Conservation (phyloP, 768 basidiomycete genomes). For the Psilocybe subaeruginosa region DNA sequence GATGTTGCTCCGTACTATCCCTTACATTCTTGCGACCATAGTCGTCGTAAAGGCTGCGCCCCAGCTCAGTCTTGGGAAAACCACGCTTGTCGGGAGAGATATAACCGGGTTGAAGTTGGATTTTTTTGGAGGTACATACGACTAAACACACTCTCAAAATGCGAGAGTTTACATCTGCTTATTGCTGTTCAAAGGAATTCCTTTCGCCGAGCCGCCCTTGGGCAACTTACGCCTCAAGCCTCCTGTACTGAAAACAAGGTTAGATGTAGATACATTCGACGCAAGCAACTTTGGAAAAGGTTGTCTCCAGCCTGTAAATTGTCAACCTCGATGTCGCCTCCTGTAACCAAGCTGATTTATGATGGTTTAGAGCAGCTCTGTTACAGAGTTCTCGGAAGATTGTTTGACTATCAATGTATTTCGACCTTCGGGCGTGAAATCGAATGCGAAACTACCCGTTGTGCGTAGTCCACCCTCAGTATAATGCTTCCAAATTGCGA, state of each 20-base stretch:
- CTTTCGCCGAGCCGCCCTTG: slow-evolving; percentile 56
- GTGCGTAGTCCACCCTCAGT: slow-evolving; percentile 25
- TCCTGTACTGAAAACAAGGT: slow-evolving; percentile 46
- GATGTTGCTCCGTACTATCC: slow-evolving; percentile 9
- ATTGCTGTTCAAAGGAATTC: slow-evolving; percentile 40
- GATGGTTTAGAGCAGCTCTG: slow-evolving; percentile 29
- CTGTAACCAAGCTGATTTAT: slow-evolving; percentile 7
- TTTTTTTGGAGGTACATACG: slow-evolving; percentile 47
- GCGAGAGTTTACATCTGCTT: neutral
- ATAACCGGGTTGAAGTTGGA: slow-evolving; percentile 38
- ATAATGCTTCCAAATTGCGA: neutral
- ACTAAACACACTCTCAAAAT: neutral
- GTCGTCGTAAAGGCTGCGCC: slow-evolving; percentile 27
- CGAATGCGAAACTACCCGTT: slow-evolving; percentile 38
- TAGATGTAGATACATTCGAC: slow-evolving; percentile 38
- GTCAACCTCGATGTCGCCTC: neutral
- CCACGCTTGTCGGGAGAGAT: slow-evolving; percentile 39
- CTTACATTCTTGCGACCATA: slow-evolving; percentile 6
- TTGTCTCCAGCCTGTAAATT: slow-evolving; percentile 52
- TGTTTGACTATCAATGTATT: slow-evolving; percentile 64
- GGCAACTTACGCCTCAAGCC: slow-evolving; percentile 48
- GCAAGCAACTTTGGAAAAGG: slow-evolving; percentile 48
- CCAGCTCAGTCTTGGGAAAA: slow-evolving; percentile 39
- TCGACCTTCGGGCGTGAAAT: slow-evolving; percentile 41
- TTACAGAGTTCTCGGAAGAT: slow-evolving; percentile 51